Percentiles rank a stretch among this genome's conserved stretches.
Evolutionary conservation across 2,329 filamentous ascomycete species (phyloP).

Genomic region (Myrmaecium sp.): DNA sequence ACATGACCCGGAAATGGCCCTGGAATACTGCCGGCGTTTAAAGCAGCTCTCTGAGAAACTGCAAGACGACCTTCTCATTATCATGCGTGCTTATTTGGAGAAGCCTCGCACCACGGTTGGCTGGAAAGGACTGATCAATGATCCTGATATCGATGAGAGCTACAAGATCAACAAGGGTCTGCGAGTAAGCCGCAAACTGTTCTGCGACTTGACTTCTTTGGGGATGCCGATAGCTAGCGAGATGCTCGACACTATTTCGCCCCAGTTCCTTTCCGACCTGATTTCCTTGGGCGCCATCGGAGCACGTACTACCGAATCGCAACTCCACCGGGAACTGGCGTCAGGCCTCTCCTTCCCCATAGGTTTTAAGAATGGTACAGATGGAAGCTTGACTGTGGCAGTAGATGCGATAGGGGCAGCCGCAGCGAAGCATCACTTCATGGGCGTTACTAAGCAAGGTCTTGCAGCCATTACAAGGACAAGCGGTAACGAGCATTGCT

Average conservation of each 20-base stretch:
- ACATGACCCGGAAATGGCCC: slow-evolving; percentile 74
- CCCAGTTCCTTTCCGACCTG: slow-evolving; percentile 91
- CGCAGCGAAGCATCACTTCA: slow-evolving; percentile 82
- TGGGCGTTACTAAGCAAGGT: slow-evolving; percentile 96
- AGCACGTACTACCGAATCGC: slow-evolving; percentile 88
- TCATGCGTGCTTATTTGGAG: slow-evolving; percentile 98
- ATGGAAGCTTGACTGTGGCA: slow-evolving; percentile 76
- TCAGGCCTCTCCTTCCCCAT: slow-evolving; percentile 93
- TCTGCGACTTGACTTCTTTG: slow-evolving; percentile 67
- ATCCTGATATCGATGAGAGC: slow-evolving; percentile 91
- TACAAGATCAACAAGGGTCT: slow-evolving; percentile 99
- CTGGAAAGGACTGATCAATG: slow-evolving; percentile 99
- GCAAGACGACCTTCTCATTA: slow-evolving; percentile 66
- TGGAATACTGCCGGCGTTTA: slow-evolving; percentile 74
- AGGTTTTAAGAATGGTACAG: slow-evolving; percentile 98
- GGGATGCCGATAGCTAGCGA: slow-evolving; percentile 94
- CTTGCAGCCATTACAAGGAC: slow-evolving; percentile 90
- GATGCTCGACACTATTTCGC: slow-evolving; percentile 98
- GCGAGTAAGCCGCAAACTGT: slow-evolving; percentile 79
- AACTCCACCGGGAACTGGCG: slow-evolving; percentile 89
- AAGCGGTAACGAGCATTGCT: slow-evolving; percentile 87
- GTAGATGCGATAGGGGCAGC: slow-evolving; percentile 85
- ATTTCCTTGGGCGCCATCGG: slow-evolving; percentile 93
- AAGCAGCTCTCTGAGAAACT: slow-evolving; percentile 65
- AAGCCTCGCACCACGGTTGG: slow-evolving; percentile 96